Percentiles rank a stretch among this genome's conserved stretches.
Conservation (phyloP, 2,329 filamentous ascomycete genomes). For the Fusarium xylarioides region DNA sequence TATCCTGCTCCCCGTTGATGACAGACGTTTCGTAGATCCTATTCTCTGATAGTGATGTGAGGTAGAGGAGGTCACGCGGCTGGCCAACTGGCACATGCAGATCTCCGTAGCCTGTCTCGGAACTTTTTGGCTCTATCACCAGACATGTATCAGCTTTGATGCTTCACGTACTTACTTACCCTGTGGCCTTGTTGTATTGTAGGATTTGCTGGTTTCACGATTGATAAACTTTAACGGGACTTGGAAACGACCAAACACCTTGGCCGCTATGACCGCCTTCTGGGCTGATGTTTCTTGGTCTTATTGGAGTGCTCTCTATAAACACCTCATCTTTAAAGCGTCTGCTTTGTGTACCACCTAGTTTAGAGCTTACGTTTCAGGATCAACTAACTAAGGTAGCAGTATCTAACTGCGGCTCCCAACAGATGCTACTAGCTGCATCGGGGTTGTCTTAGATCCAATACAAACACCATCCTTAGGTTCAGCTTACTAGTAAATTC, state of each 20-base stretch:
- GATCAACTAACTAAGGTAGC: background rate
- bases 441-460: constrained; percentile 26
- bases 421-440: constrained; percentile 27
- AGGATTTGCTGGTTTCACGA: background rate
- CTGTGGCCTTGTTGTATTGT: background rate
- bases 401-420: constrained; percentile 7
- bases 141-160: background rate
- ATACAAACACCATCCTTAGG: constrained; percentile 16
- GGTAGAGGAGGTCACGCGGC: constrained; percentile 3
- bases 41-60: background rate
- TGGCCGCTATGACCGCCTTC: background rate
- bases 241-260: background rate
- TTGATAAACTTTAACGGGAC: background rate
- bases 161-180: background rate
- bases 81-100: constrained; percentile 9
- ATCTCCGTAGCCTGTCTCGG: background rate
- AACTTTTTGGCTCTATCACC: background rate
- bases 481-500: background rate
- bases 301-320: background rate
- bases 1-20: background rate
- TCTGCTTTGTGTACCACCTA: background rate
- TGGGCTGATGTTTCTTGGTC: background rate
- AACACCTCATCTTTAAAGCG: background rate
- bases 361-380: constrained; percentile 15
- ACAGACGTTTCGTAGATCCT: background rate